These are phyloP conservation scores for Fragaria vesca DNA, from an alignment of 306 rosid species.

Conservation along the genomic window DNA sequence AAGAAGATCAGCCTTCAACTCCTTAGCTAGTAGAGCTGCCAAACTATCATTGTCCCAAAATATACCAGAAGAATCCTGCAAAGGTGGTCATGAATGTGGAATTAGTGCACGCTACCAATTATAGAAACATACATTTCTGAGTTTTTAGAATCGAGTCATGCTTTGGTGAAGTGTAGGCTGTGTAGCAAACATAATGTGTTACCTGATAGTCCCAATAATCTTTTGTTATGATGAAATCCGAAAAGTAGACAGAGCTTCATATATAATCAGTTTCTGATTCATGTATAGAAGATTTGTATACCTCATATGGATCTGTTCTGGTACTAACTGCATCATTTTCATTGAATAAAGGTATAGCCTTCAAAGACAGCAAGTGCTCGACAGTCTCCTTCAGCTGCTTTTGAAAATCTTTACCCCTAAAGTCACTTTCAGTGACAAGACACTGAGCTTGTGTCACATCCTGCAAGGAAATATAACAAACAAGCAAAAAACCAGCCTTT, in stretches of 20 bases:
- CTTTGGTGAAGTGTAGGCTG: neutral
- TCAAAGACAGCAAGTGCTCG: constrained; percentile 58
- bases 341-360: constrained; percentile 81
- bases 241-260: neutral
- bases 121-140: neutral
- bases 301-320: constrained; percentile 97
- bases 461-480: constrained; percentile 37
- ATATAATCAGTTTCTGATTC: neutral
- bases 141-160: neutral
- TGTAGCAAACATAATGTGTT: neutral
- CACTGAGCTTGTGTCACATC: constrained; percentile 91
- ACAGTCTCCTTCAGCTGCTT: constrained; percentile 75
- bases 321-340: constrained; percentile 97
- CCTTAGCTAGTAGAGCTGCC: constrained; percentile 91
- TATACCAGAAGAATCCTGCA: constrained; percentile 96
- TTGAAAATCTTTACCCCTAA: constrained; percentile 80
- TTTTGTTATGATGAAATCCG: neutral
- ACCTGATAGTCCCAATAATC: neutral
- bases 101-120: neutral
- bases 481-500: neutral
- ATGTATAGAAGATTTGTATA: constrained; percentile 30
- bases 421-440: constrained; percentile 93
- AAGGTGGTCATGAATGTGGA: constrained; percentile 14
- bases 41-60: constrained; percentile 99
- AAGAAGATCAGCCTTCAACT: constrained; percentile 92